phyloP scores from a whole-genome alignment of 345 rosid genomes.

The Reutealis trisperma region DNA sequence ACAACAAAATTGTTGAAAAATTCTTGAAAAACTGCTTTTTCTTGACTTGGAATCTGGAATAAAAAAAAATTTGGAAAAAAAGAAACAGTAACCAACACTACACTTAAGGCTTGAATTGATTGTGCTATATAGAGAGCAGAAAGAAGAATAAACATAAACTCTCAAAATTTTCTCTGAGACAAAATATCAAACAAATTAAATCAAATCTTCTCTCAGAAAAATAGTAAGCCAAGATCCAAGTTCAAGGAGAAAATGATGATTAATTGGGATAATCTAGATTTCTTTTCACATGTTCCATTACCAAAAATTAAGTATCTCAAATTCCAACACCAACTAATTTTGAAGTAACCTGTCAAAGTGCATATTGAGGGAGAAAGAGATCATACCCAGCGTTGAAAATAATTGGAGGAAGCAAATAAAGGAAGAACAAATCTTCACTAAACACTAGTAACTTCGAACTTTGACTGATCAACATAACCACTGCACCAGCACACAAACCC shows the following conservation, averaged over 20 bases:
- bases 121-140: not conserved
- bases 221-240: not conserved
- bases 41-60: constrained; percentile 75
- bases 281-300: not conserved
- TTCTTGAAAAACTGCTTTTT: constrained; percentile 78
- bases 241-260: not conserved
- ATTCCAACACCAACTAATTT: not conserved
- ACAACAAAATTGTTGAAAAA: constrained; percentile 61
- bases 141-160: not conserved
- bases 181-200: not conserved
- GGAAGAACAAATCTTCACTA: constrained; percentile 73
- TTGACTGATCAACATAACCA: constrained; percentile 44
- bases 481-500: constrained; percentile 63
- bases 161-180: not conserved
- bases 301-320: not conserved
- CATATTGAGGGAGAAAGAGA: constrained; percentile 4
- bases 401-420: constrained; percentile 72
- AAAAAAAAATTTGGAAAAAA: constrained; percentile 14
- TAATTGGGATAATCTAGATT: too few species aligned
- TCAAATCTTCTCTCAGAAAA: not conserved
- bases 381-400: constrained; percentile 79
- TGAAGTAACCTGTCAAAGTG: not conserved
- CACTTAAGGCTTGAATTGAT: not conserved
- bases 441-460: constrained; percentile 43
- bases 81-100: constrained; percentile 1